phyloP scores from a whole-genome alignment of 768 basidiomycete species.

The Dacryopinax primogenitus region DNA sequence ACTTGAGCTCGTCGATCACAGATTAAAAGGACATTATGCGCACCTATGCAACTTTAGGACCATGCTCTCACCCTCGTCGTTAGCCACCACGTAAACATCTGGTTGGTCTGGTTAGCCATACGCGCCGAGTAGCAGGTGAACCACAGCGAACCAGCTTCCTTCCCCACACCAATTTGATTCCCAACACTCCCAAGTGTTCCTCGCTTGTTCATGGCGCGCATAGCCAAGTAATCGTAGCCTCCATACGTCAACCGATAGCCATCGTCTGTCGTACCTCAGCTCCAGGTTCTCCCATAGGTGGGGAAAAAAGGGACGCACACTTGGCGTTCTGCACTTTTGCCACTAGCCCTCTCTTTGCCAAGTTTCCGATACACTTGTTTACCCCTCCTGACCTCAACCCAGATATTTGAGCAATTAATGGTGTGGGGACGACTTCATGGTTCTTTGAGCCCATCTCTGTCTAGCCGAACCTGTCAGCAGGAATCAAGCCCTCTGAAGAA shows the following conservation, averaged over 20 bases:
- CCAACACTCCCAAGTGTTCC: constrained; percentile 84
- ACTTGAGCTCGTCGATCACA: not conserved
- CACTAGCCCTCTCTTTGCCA: constrained; percentile 85
- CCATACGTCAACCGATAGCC: constrained; percentile 96
- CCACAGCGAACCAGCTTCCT: constrained; percentile 67
- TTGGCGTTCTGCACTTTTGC: constrained; percentile 82
- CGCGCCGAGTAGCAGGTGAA: constrained; percentile 3
- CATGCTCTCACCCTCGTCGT: constrained; percentile 70
- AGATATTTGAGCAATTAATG: constrained; percentile 82
- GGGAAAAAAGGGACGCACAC: constrained; percentile 42
- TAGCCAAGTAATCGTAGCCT: constrained; percentile 93
- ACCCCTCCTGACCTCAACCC: constrained; percentile 86
- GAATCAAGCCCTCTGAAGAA: not conserved
- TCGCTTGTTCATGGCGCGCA: constrained; percentile 82
- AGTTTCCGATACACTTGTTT: constrained; percentile 77
- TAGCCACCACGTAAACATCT: constrained; percentile 87
- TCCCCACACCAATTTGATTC: constrained; percentile 96
- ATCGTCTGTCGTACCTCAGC: constrained; percentile 50
- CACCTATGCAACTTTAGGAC: constrained; percentile 90
- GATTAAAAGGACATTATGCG: constrained; percentile 16
- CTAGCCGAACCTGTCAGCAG: constrained; percentile 31
- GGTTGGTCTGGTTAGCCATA: not conserved
- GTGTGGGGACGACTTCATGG: constrained; percentile 85
- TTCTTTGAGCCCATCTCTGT: constrained; percentile 98
- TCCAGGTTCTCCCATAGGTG: not conserved